Evolutionary conservation across 805 yeast species (phyloP), one percentile per base, ranked within the genome.

Genomic region (Monosporozyma yasuniensis): DNA sequence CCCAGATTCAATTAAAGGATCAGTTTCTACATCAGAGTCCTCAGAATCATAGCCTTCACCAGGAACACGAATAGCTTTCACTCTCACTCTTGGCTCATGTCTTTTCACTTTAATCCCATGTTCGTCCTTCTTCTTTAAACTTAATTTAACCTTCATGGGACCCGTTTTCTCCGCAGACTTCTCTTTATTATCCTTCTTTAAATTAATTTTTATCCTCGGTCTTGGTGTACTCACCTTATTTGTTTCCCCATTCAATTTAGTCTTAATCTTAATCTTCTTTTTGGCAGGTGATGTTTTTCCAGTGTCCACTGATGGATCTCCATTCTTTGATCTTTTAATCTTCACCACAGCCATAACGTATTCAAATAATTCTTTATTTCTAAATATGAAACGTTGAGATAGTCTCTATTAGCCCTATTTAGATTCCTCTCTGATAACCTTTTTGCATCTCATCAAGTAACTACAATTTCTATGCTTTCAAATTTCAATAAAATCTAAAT

Each of bases 1-100:
- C 0, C 93, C 96, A 56, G 87, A 95, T 61, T 93, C 98, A 8
- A 88, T 72, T 53, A 88, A 69, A 1, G 99, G 98, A 61, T 93
- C 97, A 52, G 89, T 96, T 63, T 93, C 99, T 23, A 87, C 72
- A 56, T 91, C 98, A 0, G 96, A 95, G 18, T 95, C 97, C 60
- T 91, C 98, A 2, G 96, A 84, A 62, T 91, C 99, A 66, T 91
- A 91, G 1, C 98, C 98, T 58, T 91, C 96, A 4, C 96, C 96
- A 0, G 95, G 93, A 3, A 83, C 74, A 57, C 96, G 72, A 3
- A 75, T 73, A 0, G 83, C 80, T 54, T 77, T 78, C 50, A 80
- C 74, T 49, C 80, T 64, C 52, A 82, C 72, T 35, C 78, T 64
- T 8, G 81, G 75, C 1, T 65, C 55, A 64, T 18, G 63, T 53